Base-by-base conservation (phyloP, 139 green algal species). In the Chlamydomonas sp. region DNA sequence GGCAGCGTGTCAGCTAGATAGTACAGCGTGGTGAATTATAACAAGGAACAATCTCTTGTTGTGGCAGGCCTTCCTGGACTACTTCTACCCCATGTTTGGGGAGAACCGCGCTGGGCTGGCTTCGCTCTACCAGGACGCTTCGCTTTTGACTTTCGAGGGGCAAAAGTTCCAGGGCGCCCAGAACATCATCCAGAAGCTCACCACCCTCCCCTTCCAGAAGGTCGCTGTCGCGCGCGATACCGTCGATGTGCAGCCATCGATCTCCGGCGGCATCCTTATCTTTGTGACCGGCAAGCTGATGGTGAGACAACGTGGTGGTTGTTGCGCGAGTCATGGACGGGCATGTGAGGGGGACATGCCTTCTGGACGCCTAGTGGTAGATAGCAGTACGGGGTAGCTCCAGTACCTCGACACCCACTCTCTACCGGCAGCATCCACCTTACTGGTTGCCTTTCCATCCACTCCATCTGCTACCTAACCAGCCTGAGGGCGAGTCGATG, bases 31-130 rank as follows among this genome's bases (percentile, higher is more conserved):
- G 58, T 7, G 58, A 9, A 68, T 17, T 17, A 66, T 58, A 5
- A 16, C 58, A 10, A 58, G 75, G 2, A 79, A 64, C 15, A 63
- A 80, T 8, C 31, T 49, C 31, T 49, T 49, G 31, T 49, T 49
- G 31, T 49, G 67, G 63, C 92, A 99, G 95, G 97, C 97, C 3
- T 99, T 99, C 87, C 92, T 97, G 57, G 91, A 96, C 62, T 97
- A 99, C 94, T 99, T 99, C 88, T 99, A 99, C 84, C 90, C 93
- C 59, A 96, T 97, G 1, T 99, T 99, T 85, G 96, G 98, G 75
- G 95, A 77, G 69, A 97, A 99, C 80, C 86, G 97, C 0, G 73
- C 85, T 1, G 92, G 80, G 0, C 91, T 99, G 20, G 92, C 79
- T 0, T 90, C 81, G 17, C 93, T 99, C 58, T 99, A 99, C 80